Evolutionary conservation across 1,284 basidiomycete species (phyloP), one percentile per base, ranked within the genome.

Genomic region (Cutaneotrichosporon cutaneum): DNA sequence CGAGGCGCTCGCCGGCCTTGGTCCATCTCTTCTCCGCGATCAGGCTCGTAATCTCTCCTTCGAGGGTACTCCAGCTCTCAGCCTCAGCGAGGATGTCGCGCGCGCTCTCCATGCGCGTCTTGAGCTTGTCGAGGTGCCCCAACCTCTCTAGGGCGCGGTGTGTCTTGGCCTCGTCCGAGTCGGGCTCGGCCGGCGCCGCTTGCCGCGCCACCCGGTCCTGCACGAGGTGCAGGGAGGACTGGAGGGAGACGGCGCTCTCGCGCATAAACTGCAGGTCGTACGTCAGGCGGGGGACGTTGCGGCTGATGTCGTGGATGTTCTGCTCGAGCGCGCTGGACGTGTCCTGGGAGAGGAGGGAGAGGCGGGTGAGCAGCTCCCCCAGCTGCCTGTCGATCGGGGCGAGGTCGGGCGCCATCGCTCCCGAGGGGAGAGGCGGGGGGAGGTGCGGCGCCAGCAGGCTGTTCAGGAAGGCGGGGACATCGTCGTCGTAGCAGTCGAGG

Each of bases 241-340:
- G 88, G 21, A 96, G 82, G 2, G 89, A 85, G 14, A 89, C 79
- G 0, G 93, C 92, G 39, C 88, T 87, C 73, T 96, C 94, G 54
- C 90, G 88, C 87, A 96, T 94, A 79, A 95, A 94, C 75, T 96
- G 93, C 22, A 97, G 82, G 78, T 96, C 94, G 74, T 95, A 96
- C 1, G 88, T 87, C 51, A 97, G 83, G 39, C 94, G 85, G 6
- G 94, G 92, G 11, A 94, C 88, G 4, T 88, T 86, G 54, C 92
- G 85, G 1, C 92, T 91, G 53, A 95, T 90, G 72, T 94, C 92
- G 72, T 92, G 88, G 64, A 97, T 93, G 52, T 87, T 85, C 67
- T 87, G 87, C 76, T 96, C 94, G 54, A 96, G 85, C 54, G 88
- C 83, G 7, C 87, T 82, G 2, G 91, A 90, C 0, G 92, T 93